These are phyloP conservation scores for Tolypocladium amazonense DNA, from an alignment of 2,329 filamentous ascomycete genomes.

Conservation along the genomic window DNA sequence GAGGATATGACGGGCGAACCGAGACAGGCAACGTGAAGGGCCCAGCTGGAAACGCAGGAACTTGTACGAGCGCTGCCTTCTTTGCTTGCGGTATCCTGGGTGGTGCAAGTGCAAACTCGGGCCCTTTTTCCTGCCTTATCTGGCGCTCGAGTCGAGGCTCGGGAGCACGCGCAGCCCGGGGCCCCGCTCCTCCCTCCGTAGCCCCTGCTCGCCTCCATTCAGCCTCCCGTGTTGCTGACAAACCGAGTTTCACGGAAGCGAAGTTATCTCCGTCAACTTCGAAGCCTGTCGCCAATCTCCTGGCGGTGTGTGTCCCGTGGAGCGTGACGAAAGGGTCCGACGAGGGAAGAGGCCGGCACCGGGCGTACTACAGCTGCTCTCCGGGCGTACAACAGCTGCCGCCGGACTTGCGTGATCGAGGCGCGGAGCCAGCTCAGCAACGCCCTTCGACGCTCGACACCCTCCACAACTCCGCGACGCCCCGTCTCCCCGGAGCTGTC, in stretches of 20 bases:
- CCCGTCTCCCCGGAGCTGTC: not conserved
- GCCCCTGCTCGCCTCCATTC: not conserved
- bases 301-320: not conserved
- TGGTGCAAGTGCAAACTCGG: not conserved
- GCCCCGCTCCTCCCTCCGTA: not conserved
- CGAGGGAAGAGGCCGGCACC: not conserved
- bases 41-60: not conserved
- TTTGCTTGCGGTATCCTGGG: not conserved
- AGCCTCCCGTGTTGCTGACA: not conserved
- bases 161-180: not conserved
- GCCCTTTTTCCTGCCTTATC: not conserved
- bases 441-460: not conserved
- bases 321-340: not conserved
- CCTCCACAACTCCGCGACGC: too few species aligned
- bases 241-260: not conserved
- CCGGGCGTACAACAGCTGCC: too few species aligned
- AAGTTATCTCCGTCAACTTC: not conserved
- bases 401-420: too few species aligned
- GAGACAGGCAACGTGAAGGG: not conserved
- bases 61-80: not conserved
- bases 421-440: not conserved
- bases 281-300: not conserved
- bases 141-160: not conserved
- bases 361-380: not conserved
- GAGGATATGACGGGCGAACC: not conserved